phyloP scores from a whole-genome alignment of 306 rosid species.

The Geum urbanum region DNA sequence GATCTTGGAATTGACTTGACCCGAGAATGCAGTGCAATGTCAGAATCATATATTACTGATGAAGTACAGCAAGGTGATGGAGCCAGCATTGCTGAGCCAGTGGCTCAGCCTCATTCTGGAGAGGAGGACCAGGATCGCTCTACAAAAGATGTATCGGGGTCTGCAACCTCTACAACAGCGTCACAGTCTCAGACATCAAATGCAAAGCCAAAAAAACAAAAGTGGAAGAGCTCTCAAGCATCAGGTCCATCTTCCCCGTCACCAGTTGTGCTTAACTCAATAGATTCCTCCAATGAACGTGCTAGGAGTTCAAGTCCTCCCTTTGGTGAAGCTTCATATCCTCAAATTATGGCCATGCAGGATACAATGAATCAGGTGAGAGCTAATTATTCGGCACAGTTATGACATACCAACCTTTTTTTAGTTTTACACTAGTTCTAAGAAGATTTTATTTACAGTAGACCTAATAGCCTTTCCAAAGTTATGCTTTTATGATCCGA shows the following conservation, averaged over 20 bases:
- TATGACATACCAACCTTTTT: background rate
- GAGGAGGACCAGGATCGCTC: constrained; percentile 52
- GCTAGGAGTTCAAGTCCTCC: constrained; percentile 51
- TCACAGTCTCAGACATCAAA: constrained; percentile 44
- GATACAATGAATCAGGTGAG: constrained; percentile 79
- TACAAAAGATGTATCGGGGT: constrained; percentile 51
- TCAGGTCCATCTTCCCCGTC: constrained; percentile 50
- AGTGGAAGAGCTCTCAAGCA: constrained; percentile 70
- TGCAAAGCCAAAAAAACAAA: constrained; percentile 70
- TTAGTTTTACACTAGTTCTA: background rate
- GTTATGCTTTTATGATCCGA: background rate
- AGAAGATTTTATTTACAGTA: background rate
- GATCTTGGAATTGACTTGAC: constrained; percentile 97
- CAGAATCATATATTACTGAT: constrained; percentile 49
- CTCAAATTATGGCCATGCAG: constrained; percentile 72
- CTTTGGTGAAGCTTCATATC: constrained; percentile 45
- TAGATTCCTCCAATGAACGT: constrained; percentile 55
- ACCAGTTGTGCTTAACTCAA: constrained; percentile 46
- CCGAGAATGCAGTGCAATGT: constrained; percentile 64
- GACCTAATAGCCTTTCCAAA: background rate
- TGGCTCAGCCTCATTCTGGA: constrained; percentile 40
- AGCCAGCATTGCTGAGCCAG: constrained; percentile 35
- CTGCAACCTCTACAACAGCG: constrained; percentile 38
- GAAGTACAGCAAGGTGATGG: constrained; percentile 49
- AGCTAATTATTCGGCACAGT: background rate